Percentiles rank a stretch among this genome's conserved stretches.
These are phyloP conservation scores for Cenococcum geophilum DNA, from an alignment of 495 filamentous ascomycete genomes.

Conservation along the genomic window DNA sequence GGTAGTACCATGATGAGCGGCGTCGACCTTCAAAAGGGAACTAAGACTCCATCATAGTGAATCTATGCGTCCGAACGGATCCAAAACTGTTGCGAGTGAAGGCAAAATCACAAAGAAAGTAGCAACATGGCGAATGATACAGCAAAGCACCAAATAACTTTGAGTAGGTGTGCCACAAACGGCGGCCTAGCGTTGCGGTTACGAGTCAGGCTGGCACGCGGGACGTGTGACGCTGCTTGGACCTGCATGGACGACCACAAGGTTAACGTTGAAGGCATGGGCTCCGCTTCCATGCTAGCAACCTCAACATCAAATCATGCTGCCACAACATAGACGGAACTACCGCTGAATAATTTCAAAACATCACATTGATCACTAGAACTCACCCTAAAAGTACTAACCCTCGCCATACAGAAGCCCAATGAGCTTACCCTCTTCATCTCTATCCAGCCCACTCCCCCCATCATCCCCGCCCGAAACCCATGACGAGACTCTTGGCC, in stretches of 20 bases:
- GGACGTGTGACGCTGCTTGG: slow-evolving; percentile 1
- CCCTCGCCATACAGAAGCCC: slow-evolving; percentile 8
- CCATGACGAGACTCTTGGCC: not conserved
- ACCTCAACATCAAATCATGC: no score
- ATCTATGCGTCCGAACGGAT: not conserved
- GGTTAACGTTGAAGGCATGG: not conserved
- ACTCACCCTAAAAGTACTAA: slow-evolving; percentile 21
- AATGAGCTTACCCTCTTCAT: not conserved
- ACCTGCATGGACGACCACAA: not conserved
- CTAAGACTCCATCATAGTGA: slow-evolving; percentile 11
- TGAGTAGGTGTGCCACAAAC: not conserved
- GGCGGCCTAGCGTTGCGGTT: not conserved
- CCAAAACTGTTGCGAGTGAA: not conserved
- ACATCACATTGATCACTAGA: not conserved
- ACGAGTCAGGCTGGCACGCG: not conserved
- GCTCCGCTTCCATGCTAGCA: no score
- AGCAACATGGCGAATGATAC: not conserved
- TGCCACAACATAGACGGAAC: no score
- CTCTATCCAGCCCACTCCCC: not conserved
- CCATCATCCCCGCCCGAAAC: not conserved
- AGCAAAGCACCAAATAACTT: no score
- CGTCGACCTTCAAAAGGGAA: not conserved
- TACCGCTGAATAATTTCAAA: not conserved
- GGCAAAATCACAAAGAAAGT: not conserved
- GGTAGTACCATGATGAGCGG: slow-evolving; percentile 13